Percentiles rank a stretch among this genome's conserved stretches.
These are phyloP conservation scores for Francoa sonchifolia DNA, from an alignment of 441 rosid genomes.

Conservation along the genomic window DNA sequence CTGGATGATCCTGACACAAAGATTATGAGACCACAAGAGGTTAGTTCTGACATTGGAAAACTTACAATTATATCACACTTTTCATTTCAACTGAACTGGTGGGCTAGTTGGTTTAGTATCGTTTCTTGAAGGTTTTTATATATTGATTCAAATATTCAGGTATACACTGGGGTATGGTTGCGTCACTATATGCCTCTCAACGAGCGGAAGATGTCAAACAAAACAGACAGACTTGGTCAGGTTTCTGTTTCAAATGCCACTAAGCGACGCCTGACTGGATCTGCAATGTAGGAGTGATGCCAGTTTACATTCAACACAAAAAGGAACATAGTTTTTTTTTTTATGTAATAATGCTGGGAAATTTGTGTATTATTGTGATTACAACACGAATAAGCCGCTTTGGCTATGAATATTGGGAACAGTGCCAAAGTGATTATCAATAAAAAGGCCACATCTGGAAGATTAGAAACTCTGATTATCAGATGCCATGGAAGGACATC, in stretches of 20 bases:
- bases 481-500: too few relatives aligned
- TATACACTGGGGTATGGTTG: slow-evolving; percentile 79
- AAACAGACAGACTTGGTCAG: slow-evolving; percentile 48
- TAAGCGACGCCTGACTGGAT: slow-evolving; percentile 74
- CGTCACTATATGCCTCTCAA: slow-evolving; percentile 58
- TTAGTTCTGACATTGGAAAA: slow-evolving; percentile 8
- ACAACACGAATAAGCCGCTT: too few relatives aligned
- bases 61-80: not conserved
- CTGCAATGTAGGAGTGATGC: slow-evolving; percentile 17
- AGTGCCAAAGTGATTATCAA: too few relatives aligned
- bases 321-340: too few relatives aligned
- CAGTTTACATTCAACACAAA: not conserved
- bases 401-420: too few relatives aligned
- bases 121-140: not conserved
- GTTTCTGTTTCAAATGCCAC: slow-evolving; percentile 82
- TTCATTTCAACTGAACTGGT: not conserved
- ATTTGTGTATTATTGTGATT: too few relatives aligned
- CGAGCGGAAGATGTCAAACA: slow-evolving; percentile 35
- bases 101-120: not conserved
- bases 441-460: too few relatives aligned
- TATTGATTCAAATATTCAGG: slow-evolving; percentile 26
- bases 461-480: too few relatives aligned
- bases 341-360: too few relatives aligned
- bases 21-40: slow-evolving; percentile 99
- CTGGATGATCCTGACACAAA: slow-evolving; percentile 94